A percentile compares a stretch with the other conserved stretches of the same genome.
phyloP scores from a whole-genome alignment of 2,329 filamentous ascomycete species.

The Ophiosphaerella herpotricha region DNA sequence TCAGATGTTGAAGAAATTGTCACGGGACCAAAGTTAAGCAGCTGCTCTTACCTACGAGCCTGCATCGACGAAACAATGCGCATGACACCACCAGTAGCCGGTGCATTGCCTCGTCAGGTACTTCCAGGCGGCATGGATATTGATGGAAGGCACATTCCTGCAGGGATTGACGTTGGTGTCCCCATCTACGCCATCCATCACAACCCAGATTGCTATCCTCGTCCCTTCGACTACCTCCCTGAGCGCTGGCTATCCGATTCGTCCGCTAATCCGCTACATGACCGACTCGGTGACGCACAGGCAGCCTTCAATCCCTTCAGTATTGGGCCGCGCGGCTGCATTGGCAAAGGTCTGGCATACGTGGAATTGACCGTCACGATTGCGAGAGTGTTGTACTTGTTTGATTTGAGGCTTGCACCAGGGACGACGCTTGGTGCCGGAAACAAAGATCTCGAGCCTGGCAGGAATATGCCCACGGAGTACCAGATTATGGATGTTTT shows the following conservation, averaged over 20 bases:
- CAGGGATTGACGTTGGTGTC: slow-evolving; percentile 43
- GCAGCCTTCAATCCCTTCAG: slow-evolving; percentile 77
- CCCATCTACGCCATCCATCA: slow-evolving; percentile 47
- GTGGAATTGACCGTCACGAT: slow-evolving; percentile 68
- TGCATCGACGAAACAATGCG: slow-evolving; percentile 50
- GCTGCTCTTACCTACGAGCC: slow-evolving; percentile 43
- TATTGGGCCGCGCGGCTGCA: slow-evolving; percentile 71
- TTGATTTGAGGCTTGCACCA: slow-evolving; percentile 56
- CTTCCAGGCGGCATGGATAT: slow-evolving; percentile 45
- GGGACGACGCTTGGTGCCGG: slow-evolving; percentile 41
- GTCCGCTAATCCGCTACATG: slow-evolving; percentile 33
- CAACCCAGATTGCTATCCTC: slow-evolving; percentile 45
- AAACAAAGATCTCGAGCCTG: slow-evolving; percentile 35
- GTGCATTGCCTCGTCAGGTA: slow-evolving; percentile 45
- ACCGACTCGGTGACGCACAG: slow-evolving; percentile 54
- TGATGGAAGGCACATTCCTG: slow-evolving; percentile 43
- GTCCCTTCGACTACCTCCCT: slow-evolving; percentile 44
- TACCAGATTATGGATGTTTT: slow-evolving; percentile 75
- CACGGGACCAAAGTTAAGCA: slow-evolving; percentile 37
- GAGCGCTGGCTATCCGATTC: slow-evolving; percentile 45
- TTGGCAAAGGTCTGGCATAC: slow-evolving; percentile 72
- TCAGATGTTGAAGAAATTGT: slow-evolving; percentile 46
- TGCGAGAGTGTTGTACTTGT: slow-evolving; percentile 64
- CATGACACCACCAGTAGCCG: slow-evolving; percentile 47
- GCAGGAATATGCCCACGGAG: slow-evolving; percentile 52